phyloP scores from a whole-genome alignment of 1,139 yeast genomes.

The Sugiyamaella pinicola region DNA sequence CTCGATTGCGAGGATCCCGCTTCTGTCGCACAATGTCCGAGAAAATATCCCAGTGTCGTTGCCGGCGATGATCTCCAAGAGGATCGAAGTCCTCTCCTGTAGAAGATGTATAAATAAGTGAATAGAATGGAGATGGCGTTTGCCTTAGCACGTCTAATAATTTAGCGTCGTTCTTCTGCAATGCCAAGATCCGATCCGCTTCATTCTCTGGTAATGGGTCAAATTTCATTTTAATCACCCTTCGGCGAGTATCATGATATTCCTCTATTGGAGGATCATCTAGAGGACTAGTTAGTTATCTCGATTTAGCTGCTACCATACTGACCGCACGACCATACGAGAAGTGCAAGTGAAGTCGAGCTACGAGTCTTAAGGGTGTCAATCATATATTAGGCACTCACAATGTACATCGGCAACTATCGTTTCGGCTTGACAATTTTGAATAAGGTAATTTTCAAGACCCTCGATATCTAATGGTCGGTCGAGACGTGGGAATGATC shows the following conservation, averaged over 20 bases:
- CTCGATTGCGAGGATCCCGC: constrained; percentile 34
- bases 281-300: constrained; percentile 34
- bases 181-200: constrained; percentile 38
- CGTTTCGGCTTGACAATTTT: constrained; percentile 54
- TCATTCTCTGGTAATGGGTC: constrained; percentile 50
- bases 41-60: constrained; percentile 31
- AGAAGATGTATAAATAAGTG: constrained; percentile 36
- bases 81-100: constrained; percentile 30
- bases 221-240: constrained; percentile 61
- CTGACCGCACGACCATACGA: too few species aligned
- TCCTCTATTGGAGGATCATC: constrained; percentile 46
- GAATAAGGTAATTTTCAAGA: constrained; percentile 48
- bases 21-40: constrained; percentile 35
- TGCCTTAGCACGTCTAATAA: constrained; percentile 38
- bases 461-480: constrained; percentile 52
- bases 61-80: constrained; percentile 22
- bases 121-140: constrained; percentile 39
- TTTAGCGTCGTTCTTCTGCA: constrained; percentile 53
- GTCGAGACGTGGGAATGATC: constrained; percentile 59
- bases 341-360: too few species aligned
- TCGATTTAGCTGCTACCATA: too few species aligned
- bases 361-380: too few species aligned
- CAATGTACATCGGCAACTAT: constrained; percentile 39
- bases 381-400: too few species aligned
- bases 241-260: constrained; percentile 61